Evolutionary conservation across 2,329 filamentous ascomycete genomes (phyloP), one percentile per base, ranked within the genome.

Genomic region (Proliferodiscus dingleyae): DNA sequence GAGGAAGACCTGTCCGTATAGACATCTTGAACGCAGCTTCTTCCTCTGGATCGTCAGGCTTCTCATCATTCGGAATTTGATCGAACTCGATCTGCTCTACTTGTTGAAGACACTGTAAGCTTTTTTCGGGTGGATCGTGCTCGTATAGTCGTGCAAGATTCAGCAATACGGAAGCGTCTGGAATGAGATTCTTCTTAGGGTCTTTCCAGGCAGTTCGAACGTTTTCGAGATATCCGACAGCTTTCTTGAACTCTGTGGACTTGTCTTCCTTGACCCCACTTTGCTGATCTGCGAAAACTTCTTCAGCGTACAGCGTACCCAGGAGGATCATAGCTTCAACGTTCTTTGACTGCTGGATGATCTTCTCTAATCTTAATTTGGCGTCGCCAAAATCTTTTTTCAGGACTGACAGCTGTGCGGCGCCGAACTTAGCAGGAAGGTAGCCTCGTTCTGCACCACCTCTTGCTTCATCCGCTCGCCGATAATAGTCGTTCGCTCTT

Each of bases 101-200:
- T 61, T 96, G 89, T 55, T 88, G 81, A 32, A 98, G 75, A 60
- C 91, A 97, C 63, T 93, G 87, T 46, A 97, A 73, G 45, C 90
- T 93, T 70, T 93, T 95, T 21, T 97, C 90, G 0, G 93, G 88
- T 19, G 83, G 77, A 4, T 91, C 87, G 3, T 68, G 74, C 68
- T 98, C 94, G 62, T 97, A 97, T 0, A 98, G 77, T 19, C 91
- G 82, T 18, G 93, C 88, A 29, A 98, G 78, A 56, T 96, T 97
- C 21, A 98, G 77, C 19, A 98, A 73, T 5, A 98, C 90, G 0
- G 89, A 85, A 16, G 89, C 77, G 63, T 98, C 93, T 0, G 89
- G 83, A 0, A 80, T 72, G 3, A 90, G 68, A 50, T 87, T 88
- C 67, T 86, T 91, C 70, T 93, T 95, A 3, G 89, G 77, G 54